phyloP scores from a whole-genome alignment of 306 rosid species.

The Cicer pinnatifidum region DNA sequence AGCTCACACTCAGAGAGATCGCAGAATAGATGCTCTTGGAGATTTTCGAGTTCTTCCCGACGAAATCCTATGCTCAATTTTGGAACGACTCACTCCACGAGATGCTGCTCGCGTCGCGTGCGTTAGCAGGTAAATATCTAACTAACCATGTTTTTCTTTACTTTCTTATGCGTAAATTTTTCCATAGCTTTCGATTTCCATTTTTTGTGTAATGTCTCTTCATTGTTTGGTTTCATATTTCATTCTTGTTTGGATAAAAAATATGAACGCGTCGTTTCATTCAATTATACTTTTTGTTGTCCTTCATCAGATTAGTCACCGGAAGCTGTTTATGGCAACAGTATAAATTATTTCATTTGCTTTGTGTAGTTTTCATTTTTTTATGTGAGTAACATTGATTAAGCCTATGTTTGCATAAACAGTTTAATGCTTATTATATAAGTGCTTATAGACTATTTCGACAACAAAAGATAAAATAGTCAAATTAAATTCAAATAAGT shows the following conservation, averaged over 20 bases:
- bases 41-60: slow-evolving; percentile 76
- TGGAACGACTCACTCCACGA: slow-evolving; percentile 72
- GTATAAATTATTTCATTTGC: not conserved
- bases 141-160: not conserved
- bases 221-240: slow-evolving; percentile 10
- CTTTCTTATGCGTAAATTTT: not conserved
- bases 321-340: not conserved
- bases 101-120: slow-evolving; percentile 81
- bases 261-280: slow-evolving; percentile 21
- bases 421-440: too few species aligned
- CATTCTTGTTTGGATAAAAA: slow-evolving; percentile 5
- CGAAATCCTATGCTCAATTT: slow-evolving; percentile 70
- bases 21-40: slow-evolving; percentile 82
- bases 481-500: too few species aligned
- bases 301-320: not conserved
- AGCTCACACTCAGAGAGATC: slow-evolving; percentile 54
- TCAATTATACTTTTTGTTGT: slow-evolving; percentile 30
- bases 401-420: not conserved
- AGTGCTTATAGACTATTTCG: too few species aligned
- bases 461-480: too few species aligned
- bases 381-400: slow-evolving; percentile 9
- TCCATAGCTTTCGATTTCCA: not conserved
- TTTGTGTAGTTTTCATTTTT: not conserved
- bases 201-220: not conserved
- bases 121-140: slow-evolving; percentile 72